Base-by-base conservation (phyloP, 2,329 filamentous ascomycete species). In the Ceratocystis harringtonii region DNA sequence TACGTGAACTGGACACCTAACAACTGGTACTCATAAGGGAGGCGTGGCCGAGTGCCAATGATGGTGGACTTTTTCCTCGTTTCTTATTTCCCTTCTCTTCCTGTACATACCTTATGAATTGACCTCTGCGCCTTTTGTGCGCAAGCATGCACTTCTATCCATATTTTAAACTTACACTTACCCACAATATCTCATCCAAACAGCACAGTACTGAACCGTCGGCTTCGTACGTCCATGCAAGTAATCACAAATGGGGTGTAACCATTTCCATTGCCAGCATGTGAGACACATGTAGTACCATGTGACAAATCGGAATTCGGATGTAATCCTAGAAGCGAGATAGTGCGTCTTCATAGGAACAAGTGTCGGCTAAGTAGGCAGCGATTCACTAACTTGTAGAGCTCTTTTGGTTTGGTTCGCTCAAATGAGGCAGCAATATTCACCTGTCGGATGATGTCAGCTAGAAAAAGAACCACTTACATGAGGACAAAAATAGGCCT, bases 1-100 rank as follows among this genome's bases (percentile, higher is more conserved):
- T 70, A 60, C 50, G 69, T 73, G 67, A 69, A 73, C 69, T 72
- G 71, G 72, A 72, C 69, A 10, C 71, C 71, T 22, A 71, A 71
- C 68, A 58, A 68, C 68, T 72, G 71, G 71, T 71, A 69, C 63
- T 66, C 62, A 43, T 68, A 63, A 62, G 19, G 48, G n/a, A 50
- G 17, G 15, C 25, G n/a, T 30, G 12, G 52, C 12, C 12, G 12
- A 12, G 52, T 22, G 22, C 8, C 17, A 10, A 7, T 50, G 8
- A 22, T 3, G 8, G 15, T 8, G 7, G n/a, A 22, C 58, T 15
- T 19, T 15, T 30, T 19, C 8, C 22, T 8, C 6, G 7, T 22
- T 22, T 44, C 22, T 10, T 8, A 4, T 32, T 58, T 58, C 19
- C 10, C 28, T 61, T 45, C 15, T 62, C 25, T 25, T 50, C 44